Conservation (phyloP, 2,329 filamentous ascomycete species). For the Trichoderma harzianum region DNA sequence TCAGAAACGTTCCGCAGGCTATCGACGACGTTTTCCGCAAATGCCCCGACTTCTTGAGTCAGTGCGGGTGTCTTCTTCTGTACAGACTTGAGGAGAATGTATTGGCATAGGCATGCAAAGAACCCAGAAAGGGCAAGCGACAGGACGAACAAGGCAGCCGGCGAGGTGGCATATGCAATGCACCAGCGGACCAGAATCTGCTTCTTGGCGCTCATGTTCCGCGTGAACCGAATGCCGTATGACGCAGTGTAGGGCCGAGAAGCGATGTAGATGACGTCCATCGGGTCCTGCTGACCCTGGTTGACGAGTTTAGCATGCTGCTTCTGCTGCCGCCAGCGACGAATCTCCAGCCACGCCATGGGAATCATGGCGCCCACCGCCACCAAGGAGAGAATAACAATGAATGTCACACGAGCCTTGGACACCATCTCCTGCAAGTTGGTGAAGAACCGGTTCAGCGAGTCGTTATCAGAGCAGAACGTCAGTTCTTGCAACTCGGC, state of each 20-base stretch:
- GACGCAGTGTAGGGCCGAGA: constrained; percentile 74
- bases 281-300: constrained; percentile 66
- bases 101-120: constrained; percentile 79
- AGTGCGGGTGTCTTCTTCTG: constrained; percentile 74
- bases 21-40: constrained; percentile 73
- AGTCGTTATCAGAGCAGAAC: constrained; percentile 85
- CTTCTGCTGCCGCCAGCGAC: constrained; percentile 70
- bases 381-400: constrained; percentile 67
- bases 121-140: constrained; percentile 78
- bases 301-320: constrained; percentile 64
- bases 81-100: constrained; percentile 68
- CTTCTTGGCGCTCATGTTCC: constrained; percentile 60
- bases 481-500: constrained; percentile 77
- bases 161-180: constrained; percentile 81
- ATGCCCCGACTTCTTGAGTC: constrained; percentile 69
- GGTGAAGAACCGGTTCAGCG: constrained; percentile 80
- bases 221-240: constrained; percentile 67
- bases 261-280: constrained; percentile 86
- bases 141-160: constrained; percentile 81
- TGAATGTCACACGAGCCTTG: constrained; percentile 69
- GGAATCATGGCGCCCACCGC: constrained; percentile 72
- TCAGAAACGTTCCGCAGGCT: constrained; percentile 69
- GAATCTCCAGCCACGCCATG: constrained; percentile 78
- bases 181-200: constrained; percentile 78
- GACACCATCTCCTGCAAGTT: constrained; percentile 63